Conservation (phyloP, 495 filamentous ascomycete species). For the Podospora conica region DNA sequence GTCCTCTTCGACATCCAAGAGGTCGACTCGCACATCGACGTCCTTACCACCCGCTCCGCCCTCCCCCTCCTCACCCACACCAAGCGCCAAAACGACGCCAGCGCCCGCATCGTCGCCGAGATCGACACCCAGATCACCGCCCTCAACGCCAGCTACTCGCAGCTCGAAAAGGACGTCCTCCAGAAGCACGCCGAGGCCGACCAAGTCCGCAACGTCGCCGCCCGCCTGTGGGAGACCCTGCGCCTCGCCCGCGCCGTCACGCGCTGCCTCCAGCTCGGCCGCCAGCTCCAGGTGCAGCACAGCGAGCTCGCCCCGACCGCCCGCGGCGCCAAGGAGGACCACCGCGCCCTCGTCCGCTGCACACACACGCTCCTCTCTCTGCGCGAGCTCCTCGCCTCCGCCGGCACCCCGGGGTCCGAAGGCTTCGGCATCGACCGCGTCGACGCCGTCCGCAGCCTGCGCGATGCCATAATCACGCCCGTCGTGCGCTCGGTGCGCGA, state of each 20-base stretch:
- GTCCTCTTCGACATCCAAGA: conserved; percentile 97
- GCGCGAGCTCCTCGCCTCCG: conserved; percentile 61
- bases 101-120: conserved; percentile 59
- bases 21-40: conserved; percentile 91
- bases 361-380: conserved; percentile 68
- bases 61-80: conserved; percentile 79
- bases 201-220: conserved; percentile 63
- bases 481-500: conserved; percentile 61
- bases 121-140: conserved; percentile 68
- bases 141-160: conserved; percentile 75
- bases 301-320: conserved; percentile 36
- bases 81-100: conserved; percentile 60
- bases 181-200: conserved; percentile 76
- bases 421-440: conserved; percentile 69
- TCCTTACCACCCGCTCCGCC: conserved; percentile 76
- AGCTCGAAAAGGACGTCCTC: conserved; percentile 76
- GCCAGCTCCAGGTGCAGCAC: conserved; percentile 82
- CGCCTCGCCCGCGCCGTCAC: conserved; percentile 67
- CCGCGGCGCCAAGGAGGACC: conserved; percentile 57
- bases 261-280: conserved; percentile 67
- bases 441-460: conserved; percentile 59
- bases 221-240: conserved; percentile 72
- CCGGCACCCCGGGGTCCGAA: conserved; percentile 59
- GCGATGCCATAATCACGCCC: conserved; percentile 59
- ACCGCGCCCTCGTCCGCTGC: conserved; percentile 70